Base-by-base conservation (phyloP, 2,329 filamentous ascomycete species). In the Xylaria arbuscula region DNA sequence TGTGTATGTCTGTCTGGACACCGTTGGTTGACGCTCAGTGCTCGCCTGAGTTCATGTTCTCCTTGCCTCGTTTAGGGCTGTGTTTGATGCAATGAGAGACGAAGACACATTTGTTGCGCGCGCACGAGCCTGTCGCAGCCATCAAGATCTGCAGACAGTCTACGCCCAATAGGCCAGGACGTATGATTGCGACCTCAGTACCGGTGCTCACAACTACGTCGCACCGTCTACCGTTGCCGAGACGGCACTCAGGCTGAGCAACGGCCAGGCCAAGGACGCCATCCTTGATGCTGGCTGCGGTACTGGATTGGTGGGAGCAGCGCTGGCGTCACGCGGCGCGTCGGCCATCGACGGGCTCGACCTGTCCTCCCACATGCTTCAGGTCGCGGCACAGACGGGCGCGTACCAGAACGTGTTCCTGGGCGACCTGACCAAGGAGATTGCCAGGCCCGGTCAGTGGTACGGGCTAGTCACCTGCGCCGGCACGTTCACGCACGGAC, bases 261-360 rank as follows among this genome's bases (percentile, higher is more conserved):
- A 73, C 76, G 36, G 71, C 47, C 71, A 83, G 1, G 19, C 32
- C 40, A 22, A 61, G 22, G 42, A 22, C 10, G 3, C 8, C 5
- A 22, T 88, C 64, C 80, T 87, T 0, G 86, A 88, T 67, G 85
- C 85, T 24, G 86, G 86, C n/a, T 87, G 86, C 66, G 86, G 86
- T 3, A 88, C 85, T 0, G 86, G 86, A 0, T 81, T 87, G 9
- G 85, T 86, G 11, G 86, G 85, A 3, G 75, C 81, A 22, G 82
- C 82, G 32, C 81, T 88, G 3, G 79, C 81, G 24, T 76, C 80
- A 45, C 74, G 79, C 38, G 82, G 83, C 2, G 82, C 81, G 3
- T 79, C 79, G 45, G 77, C 79, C n/a, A 81, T 88, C 50, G 83
- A 87, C 59, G 86, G 86, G 32, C 75, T 87, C 32, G 86, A 88